These are phyloP conservation scores for Pterocarpus macrocarpus DNA, from an alignment of 306 rosid species.

Conservation along the genomic window DNA sequence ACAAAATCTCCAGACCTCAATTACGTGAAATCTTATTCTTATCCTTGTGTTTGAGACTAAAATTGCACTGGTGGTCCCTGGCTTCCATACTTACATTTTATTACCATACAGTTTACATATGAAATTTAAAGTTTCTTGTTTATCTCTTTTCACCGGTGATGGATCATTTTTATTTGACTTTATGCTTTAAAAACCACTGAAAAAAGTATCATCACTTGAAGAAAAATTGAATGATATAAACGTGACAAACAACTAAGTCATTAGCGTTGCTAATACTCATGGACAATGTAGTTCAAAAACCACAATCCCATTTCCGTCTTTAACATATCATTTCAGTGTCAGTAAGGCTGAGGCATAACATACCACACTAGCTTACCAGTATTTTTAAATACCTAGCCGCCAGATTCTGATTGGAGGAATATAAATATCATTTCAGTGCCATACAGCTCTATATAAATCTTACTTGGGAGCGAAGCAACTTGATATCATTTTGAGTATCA, in stretches of 20 bases:
- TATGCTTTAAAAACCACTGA: conserved; percentile 38
- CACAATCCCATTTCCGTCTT: conserved; percentile 21
- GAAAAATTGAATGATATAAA: conserved; percentile 33
- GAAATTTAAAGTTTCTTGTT: conserved; percentile 23
- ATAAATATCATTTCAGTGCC: conserved; percentile 27
- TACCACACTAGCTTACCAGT: conserved; percentile 18
- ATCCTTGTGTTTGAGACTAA: conserved; percentile 33
- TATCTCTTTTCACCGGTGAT: conserved; percentile 22
- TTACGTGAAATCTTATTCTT: conserved; percentile 13
- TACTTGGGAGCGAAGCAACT: conserved; percentile 81
- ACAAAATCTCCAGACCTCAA: conserved; percentile 26
- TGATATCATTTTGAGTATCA: conserved; percentile 83
- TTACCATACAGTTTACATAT: conserved; percentile 32
- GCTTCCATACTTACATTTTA: conserved; percentile 37
- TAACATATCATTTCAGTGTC: conserved; percentile 30
- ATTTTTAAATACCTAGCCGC: conserved; percentile 22
- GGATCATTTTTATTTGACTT: conserved; percentile 14
- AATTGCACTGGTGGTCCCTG: conserved; percentile 36
- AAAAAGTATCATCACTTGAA: conserved; percentile 9
- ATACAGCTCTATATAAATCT: conserved; percentile 43
- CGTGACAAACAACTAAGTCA: not conserved
- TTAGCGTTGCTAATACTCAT: conserved; percentile 6
- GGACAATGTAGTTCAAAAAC: conserved; percentile 23
- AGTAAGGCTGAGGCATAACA: conserved; percentile 7
- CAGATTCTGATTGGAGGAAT: conserved; percentile 27